Evolutionary conservation across 2,329 filamentous ascomycete species (phyloP), one percentile per base, ranked within the genome.

Genomic region (Trichoderma simmonsii): DNA sequence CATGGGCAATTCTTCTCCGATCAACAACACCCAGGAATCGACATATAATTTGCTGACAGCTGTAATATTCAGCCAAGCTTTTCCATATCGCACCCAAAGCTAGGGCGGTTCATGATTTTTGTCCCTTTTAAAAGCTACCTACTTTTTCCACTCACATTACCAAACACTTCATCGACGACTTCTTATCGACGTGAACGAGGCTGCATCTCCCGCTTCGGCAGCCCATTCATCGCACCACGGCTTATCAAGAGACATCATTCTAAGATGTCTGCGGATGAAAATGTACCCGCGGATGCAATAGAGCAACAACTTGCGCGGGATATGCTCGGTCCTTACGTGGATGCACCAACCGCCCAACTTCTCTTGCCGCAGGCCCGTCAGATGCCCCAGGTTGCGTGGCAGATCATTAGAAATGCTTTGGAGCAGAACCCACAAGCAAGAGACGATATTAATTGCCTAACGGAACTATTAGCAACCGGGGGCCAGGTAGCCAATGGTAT

Each of bases 351-450:
- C 24, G 59, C 51, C 24, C 68, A 64, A 24, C 60, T 71, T 18
- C 51, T 64, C 61, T 60, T 71, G 48, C 68, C 68, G 24, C 68
- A 71, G 34, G 68, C 68, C 6, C n/a, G 32, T 14, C 68, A 71
- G 11, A 71, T 71, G 12, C 68, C 68, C n/a, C 68, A 34, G 26
- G 26, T 48, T 9, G 68, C 60, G 18, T 71, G 68, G 68, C 59
- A 71, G 26, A 34, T 71, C 4, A 71, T 64, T 2, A 71, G 34
- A 57, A 64, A 26, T 1, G 60, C 57, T 6, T 12, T 71, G 2
- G 60, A 71, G 14, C 14, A 57, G 11, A 39, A 64, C 18, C 48
- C 68, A 4, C 43, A 57, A 11, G 60, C 68, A 43, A 64, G 68
- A 39, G 68, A 64, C 4, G 68, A 71, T 34, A 51, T 71, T 7